A percentile compares a stretch with the other conserved stretches of the same genome.
Conservation (phyloP, 2,329 filamentous ascomycete species). For the Trichophyton rubrum region DNA sequence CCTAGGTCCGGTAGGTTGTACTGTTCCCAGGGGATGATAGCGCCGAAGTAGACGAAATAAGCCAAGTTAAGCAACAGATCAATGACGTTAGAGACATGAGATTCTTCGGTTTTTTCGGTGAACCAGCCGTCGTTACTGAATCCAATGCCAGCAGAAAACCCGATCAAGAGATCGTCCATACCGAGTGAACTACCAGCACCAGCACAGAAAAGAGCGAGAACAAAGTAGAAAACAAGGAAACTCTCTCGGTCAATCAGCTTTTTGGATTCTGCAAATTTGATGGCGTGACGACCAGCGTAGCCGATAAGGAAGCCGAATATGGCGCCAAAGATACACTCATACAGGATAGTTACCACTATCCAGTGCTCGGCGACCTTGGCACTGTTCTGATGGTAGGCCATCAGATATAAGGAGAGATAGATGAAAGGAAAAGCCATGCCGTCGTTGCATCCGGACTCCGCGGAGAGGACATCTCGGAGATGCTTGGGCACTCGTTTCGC, state of each 20-base stretch:
- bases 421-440: constrained; percentile 99
- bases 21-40: constrained; percentile 91
- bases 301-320: constrained; percentile 78
- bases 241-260: constrained; percentile 91
- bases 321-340: constrained; percentile 90
- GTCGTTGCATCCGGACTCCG: constrained; percentile 97
- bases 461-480: constrained; percentile 84
- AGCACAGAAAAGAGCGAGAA: constrained; percentile 87
- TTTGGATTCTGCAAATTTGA: constrained; percentile 71
- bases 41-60: constrained; percentile 95
- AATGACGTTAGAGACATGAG: constrained; percentile 98
- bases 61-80: constrained; percentile 92
- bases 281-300: constrained; percentile 79
- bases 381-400: constrained; percentile 62
- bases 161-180: constrained; percentile 84
- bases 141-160: constrained; percentile 90
- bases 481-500: constrained; percentile 96
- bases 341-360: constrained; percentile 79
- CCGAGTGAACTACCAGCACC: constrained; percentile 85
- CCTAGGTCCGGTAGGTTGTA: constrained; percentile 68
- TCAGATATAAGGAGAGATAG: constrained; percentile 81
- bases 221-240: constrained; percentile 97
- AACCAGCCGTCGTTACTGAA: constrained; percentile 99
- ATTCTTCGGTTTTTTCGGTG: constrained; percentile 92
- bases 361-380: constrained; percentile 66